A percentile compares a stretch with the other conserved stretches of the same genome.
These are phyloP conservation scores for Calocybe gangraenosa DNA, from an alignment of 768 basidiomycete genomes.

Conservation along the genomic window DNA sequence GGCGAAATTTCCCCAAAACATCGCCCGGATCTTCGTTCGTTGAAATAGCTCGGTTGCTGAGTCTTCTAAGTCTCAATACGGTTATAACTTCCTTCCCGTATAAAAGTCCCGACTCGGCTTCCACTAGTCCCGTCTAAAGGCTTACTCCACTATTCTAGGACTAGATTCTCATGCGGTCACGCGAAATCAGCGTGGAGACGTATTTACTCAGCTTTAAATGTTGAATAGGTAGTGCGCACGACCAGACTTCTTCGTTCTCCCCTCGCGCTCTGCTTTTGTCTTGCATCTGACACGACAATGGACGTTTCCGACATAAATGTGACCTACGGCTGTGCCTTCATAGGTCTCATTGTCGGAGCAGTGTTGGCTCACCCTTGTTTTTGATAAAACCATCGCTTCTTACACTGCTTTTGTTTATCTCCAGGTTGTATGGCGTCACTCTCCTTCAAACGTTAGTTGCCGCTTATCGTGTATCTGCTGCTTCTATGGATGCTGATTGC, in stretches of 20 bases:
- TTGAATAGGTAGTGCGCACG: background rate
- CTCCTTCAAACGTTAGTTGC: conserved; percentile 36
- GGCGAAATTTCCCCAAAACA: background rate
- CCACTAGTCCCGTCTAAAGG: conserved; percentile 4
- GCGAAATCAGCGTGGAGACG: conserved; percentile 1
- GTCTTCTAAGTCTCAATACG: conserved; percentile 1
- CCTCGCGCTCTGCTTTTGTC: background rate
- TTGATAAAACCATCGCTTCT: conserved; percentile 1
- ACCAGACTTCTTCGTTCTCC: background rate
- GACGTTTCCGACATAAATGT: conserved; percentile 20
- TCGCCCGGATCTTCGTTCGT: too few relatives aligned
- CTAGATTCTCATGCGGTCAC: conserved; percentile 3
- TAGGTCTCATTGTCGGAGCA: conserved; percentile 40
- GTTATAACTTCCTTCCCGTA: conserved; percentile 4
- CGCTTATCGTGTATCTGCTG: background rate
- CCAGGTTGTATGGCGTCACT: conserved; percentile 44
- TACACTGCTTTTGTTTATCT: background rate
- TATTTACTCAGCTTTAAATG: conserved; percentile 2
- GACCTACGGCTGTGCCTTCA: conserved; percentile 41
- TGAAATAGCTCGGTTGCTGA: background rate
- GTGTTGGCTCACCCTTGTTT: conserved; percentile 27
- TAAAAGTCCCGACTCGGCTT: conserved; percentile 3
- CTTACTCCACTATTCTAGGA: conserved; percentile 1
- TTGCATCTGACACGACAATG: conserved; percentile 8
- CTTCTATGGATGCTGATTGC: conserved; percentile 1